These are phyloP conservation scores for Pseudogymnoascus sp. DNA, from an alignment of 2,329 filamentous ascomycete species.

Conservation along the genomic window DNA sequence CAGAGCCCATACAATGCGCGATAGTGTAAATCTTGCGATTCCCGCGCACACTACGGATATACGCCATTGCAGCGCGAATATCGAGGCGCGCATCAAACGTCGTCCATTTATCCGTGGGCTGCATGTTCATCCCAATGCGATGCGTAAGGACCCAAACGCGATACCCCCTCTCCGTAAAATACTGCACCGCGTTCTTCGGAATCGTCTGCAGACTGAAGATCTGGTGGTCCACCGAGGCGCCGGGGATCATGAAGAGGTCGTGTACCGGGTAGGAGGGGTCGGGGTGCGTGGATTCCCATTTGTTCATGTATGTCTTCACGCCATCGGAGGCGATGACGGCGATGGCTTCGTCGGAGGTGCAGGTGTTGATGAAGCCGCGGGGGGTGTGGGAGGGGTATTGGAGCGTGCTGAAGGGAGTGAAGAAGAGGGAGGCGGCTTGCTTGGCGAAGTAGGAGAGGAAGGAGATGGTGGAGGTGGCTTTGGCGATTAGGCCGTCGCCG, in stretches of 20 bases:
- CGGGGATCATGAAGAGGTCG: constrained; percentile 53
- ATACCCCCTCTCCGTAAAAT: constrained; percentile 52
- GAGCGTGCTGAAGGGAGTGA: constrained; percentile 46
- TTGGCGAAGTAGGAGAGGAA: constrained; percentile 49
- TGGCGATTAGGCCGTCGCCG: constrained; percentile 38
- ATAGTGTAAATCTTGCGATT: constrained; percentile 45
- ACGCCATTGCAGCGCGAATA: constrained; percentile 45
- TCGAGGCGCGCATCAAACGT: constrained; percentile 53
- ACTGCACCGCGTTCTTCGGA: constrained; percentile 53
- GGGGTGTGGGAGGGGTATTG: constrained; percentile 43
- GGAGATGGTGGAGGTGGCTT: constrained; percentile 35
- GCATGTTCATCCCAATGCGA: constrained; percentile 46
- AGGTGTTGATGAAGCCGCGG: constrained; percentile 45
- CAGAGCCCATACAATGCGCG: constrained; percentile 55
- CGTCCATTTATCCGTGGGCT: constrained; percentile 45
- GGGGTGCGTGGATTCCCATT: constrained; percentile 43
- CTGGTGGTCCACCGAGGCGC: constrained; percentile 53
- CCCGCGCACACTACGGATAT: constrained; percentile 35
- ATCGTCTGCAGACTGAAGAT: constrained; percentile 56
- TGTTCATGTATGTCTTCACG: constrained; percentile 43
- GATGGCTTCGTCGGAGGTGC: constrained; percentile 32
- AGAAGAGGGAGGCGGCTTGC: constrained; percentile 43
- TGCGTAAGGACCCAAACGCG: constrained; percentile 49
- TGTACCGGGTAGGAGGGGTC: constrained; percentile 29
- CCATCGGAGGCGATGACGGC: constrained; percentile 44